Evolutionary conservation across 306 rosid species (phyloP).

Genomic region (Arachis stenosperma): DNA sequence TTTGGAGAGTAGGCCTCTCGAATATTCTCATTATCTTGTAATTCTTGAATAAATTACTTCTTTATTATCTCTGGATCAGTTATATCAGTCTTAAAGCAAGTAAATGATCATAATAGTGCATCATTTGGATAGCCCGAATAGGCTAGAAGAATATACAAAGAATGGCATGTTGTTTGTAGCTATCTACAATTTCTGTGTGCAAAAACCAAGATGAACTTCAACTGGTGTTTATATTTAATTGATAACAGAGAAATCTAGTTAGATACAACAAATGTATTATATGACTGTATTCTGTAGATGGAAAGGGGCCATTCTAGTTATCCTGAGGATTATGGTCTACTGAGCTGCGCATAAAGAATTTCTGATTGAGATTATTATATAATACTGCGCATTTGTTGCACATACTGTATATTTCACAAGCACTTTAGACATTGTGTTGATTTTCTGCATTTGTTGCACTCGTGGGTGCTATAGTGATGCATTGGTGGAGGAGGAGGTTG

Average conservation of each 20-base stretch:
- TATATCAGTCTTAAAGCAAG: background rate
- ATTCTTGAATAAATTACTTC: too few species aligned
- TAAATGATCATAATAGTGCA: background rate
- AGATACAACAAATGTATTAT: background rate
- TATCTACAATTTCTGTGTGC: conserved; percentile 8
- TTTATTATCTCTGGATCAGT: too few species aligned
- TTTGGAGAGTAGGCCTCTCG: too few species aligned
- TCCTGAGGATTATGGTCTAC: conserved; percentile 29
- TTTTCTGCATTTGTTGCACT: conserved; percentile 31
- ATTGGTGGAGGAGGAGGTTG: conserved; percentile 76
- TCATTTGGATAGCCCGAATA: background rate
- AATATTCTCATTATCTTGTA: too few species aligned
- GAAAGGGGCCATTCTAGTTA: background rate
- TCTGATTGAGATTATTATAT: conserved; percentile 31
- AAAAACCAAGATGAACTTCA: conserved; percentile 31
- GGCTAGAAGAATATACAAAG: conserved; percentile 22
- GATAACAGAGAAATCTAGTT: conserved; percentile 15
- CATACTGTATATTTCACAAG: conserved; percentile 22
- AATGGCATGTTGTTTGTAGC: conserved; percentile 9
- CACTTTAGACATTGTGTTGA: conserved; percentile 37
- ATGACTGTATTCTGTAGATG: too few species aligned
- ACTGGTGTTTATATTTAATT: conserved; percentile 23
- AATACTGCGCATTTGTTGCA: background rate
- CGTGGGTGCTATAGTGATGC: conserved; percentile 67
- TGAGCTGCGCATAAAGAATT: conserved; percentile 16